Conservation (phyloP, 176 grass and related monocot genomes). For the Aegilops tauschii region DNA sequence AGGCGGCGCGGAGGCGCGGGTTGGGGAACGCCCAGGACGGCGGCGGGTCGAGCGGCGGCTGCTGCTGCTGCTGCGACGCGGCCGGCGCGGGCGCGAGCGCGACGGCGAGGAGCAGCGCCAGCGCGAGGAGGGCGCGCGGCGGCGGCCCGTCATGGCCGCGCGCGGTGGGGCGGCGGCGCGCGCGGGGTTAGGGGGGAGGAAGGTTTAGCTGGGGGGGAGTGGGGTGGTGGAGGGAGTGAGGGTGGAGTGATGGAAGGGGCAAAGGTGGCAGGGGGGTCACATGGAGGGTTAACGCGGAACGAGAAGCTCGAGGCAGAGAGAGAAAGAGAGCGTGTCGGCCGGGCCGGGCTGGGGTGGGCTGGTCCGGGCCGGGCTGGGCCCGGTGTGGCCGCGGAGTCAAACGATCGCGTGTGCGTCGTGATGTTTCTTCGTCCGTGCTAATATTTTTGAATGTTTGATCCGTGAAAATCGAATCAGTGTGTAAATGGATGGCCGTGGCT, state of each 20-base stretch:
- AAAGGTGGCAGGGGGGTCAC: conserved; percentile 13
- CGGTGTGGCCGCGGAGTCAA: not conserved
- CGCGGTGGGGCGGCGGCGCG: not conserved
- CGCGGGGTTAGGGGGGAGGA: not conserved
- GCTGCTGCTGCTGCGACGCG: not conserved
- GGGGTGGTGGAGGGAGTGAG: conserved; percentile 1
- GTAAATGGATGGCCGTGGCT: not conserved
- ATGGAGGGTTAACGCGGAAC: conserved; percentile 34
- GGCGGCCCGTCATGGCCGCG: conserved; percentile 4
- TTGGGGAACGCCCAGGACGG: conserved; percentile 10
- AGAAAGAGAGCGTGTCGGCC: not conserved
- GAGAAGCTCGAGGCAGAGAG: not conserved
- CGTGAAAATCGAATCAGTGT: not conserved
- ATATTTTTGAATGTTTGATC: not conserved
- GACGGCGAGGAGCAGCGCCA: not conserved
- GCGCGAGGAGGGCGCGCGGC: not conserved
- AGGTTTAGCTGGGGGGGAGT: conserved; percentile 20
- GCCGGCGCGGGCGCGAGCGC: not conserved
- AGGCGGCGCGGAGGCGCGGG: conserved; percentile 40
- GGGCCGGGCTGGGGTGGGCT: not conserved
- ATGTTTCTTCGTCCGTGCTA: not conserved
- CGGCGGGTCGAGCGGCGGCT: not conserved
- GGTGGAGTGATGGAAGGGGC: not conserved
- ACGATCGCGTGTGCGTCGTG: not conserved
- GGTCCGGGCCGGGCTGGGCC: not conserved